Percentiles rank a stretch among this genome's conserved stretches.
Evolutionary conservation across 495 filamentous ascomycete genomes (phyloP).

Genomic region (Delitschia confertaspora): DNA sequence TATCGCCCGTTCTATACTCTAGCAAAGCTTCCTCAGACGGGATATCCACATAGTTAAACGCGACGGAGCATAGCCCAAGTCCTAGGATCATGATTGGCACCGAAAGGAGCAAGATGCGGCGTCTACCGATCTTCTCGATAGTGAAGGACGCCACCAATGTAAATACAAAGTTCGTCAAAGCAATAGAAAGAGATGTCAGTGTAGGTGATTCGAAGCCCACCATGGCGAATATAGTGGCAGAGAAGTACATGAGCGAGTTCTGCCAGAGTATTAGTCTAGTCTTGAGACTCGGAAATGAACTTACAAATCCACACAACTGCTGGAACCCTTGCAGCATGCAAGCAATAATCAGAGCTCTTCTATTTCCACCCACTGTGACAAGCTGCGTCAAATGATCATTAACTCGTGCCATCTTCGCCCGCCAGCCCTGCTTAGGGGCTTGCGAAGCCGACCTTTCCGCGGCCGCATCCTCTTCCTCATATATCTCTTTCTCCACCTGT

Average conservation of each 20-base stretch:
- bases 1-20: not conserved
- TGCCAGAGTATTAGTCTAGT: slow-evolving; percentile 25
- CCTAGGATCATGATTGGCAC: slow-evolving; percentile 74
- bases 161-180: slow-evolving; percentile 73
- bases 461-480: slow-evolving; percentile 51
- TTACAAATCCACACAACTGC: slow-evolving; percentile 79
- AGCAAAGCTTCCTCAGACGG: slow-evolving; percentile 20
- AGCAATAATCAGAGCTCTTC: slow-evolving; percentile 72
- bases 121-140: slow-evolving; percentile 74
- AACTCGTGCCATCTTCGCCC: slow-evolving; percentile 7
- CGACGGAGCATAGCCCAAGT: slow-evolving; percentile 54
- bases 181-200: slow-evolving; percentile 70
- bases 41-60: slow-evolving; percentile 54
- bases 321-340: slow-evolving; percentile 82
- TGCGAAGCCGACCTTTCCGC: slow-evolving; percentile 29
- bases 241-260: slow-evolving; percentile 95
- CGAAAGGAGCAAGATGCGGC: slow-evolving; percentile 74
- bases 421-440: slow-evolving; percentile 18
- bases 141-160: slow-evolving; percentile 66
- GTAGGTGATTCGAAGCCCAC: slow-evolving; percentile 75
- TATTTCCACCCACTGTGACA: slow-evolving; percentile 42
- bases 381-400: slow-evolving; percentile 34
- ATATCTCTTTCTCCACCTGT: slow-evolving; percentile 59
- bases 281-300: slow-evolving; percentile 29
- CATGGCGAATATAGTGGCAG: slow-evolving; percentile 76